Percentiles rank a stretch among this genome's conserved stretches.
These are phyloP conservation scores for Colletotrichum filicis DNA, from an alignment of 2,329 filamentous ascomycete genomes.

Conservation along the genomic window DNA sequence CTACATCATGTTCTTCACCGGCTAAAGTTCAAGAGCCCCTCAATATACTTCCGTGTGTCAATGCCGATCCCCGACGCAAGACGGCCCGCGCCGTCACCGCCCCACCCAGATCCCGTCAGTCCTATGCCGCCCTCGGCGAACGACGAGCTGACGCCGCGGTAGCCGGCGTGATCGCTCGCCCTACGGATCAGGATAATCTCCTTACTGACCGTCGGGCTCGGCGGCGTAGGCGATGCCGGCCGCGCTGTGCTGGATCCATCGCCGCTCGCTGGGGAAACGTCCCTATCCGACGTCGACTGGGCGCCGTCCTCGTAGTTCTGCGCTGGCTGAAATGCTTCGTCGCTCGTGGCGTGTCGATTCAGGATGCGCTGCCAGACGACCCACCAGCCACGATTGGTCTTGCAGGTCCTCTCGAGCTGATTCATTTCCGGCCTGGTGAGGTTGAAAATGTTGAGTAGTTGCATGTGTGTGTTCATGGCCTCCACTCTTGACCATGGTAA, in stretches of 20 bases:
- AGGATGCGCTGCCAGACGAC: slow-evolving; percentile 72
- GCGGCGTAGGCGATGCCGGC: not conserved
- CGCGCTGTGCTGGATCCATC: slow-evolving; percentile 8
- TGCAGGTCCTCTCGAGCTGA: slow-evolving; percentile 70
- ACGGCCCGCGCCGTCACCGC: slow-evolving; percentile 64
- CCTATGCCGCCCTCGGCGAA: slow-evolving; percentile 50
- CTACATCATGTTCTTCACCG: slow-evolving; percentile 41
- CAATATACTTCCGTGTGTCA: slow-evolving; percentile 80
- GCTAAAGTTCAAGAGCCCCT: slow-evolving; percentile 75
- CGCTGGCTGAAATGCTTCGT: not conserved
- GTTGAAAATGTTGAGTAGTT: slow-evolving; percentile 68
- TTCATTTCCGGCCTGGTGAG: slow-evolving; percentile 54
- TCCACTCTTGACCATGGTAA: slow-evolving; percentile 69
- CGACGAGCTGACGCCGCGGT: slow-evolving; percentile 48
- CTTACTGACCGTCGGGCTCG: slow-evolving; percentile 52
- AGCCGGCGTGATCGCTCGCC: slow-evolving; percentile 65
- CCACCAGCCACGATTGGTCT: slow-evolving; percentile 77
- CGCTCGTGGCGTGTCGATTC: slow-evolving; percentile 43
- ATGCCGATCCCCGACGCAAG: slow-evolving; percentile 80
- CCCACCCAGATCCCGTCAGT: slow-evolving; percentile 52
- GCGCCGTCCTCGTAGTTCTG: not conserved
- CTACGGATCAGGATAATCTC: slow-evolving; percentile 71
- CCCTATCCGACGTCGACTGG: slow-evolving; percentile 3
- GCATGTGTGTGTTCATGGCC: slow-evolving; percentile 72
- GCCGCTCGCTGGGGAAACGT: slow-evolving; percentile 5